phyloP scores from a whole-genome alignment of 306 rosid genomes.

The Prunus padus region DNA sequence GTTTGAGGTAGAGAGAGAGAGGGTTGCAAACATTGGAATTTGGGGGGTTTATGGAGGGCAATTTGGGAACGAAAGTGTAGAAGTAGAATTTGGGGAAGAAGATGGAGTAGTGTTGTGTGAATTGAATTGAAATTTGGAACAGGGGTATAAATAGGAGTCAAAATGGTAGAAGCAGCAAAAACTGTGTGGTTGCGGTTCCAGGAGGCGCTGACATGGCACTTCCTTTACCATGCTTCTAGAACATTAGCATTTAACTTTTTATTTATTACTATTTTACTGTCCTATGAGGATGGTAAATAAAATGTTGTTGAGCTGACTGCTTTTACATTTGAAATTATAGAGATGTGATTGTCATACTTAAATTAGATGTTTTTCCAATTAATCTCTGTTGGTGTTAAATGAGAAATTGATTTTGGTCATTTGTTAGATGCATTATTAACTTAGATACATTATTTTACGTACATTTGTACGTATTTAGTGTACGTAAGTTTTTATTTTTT shows the following conservation, averaged over 20 bases:
- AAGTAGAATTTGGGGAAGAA: background rate
- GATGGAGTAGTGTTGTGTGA: background rate
- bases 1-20: slow-evolving; percentile 13
- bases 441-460: no score
- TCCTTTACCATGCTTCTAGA: background rate
- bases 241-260: background rate
- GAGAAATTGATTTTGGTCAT: no score
- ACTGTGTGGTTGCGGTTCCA: slow-evolving; percentile 1
- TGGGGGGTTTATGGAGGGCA: background rate
- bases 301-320: background rate
- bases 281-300: background rate
- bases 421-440: no score
- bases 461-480: no score
- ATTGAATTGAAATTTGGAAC: background rate
- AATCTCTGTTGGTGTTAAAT: no score
- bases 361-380: no score
- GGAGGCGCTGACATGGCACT: slow-evolving; percentile 17
- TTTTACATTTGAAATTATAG: no score
- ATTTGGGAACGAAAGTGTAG: background rate
- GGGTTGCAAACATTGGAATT: slow-evolving; percentile 28
- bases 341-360: no score
- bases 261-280: no score
- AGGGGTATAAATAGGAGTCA: background rate
- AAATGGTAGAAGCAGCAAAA: background rate
- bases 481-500: no score